A percentile compares a stretch with the other conserved stretches of the same genome.
Evolutionary conservation across 1,284 basidiomycete species (phyloP).

Genomic region (Tylopilus orsonianus): DNA sequence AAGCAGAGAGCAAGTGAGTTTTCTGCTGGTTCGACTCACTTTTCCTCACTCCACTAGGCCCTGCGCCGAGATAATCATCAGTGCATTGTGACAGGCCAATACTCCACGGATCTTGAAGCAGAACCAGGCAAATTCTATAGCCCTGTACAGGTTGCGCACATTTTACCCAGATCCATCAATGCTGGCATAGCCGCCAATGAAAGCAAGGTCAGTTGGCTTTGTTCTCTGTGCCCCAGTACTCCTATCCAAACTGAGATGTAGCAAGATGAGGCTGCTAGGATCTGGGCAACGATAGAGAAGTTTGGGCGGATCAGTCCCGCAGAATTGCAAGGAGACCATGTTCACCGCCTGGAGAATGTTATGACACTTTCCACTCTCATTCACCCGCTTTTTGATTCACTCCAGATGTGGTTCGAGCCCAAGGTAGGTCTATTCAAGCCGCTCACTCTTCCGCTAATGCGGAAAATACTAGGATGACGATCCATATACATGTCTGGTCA

Average conservation of each 20-base stretch:
- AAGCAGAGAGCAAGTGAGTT: not conserved
- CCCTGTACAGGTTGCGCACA: not conserved
- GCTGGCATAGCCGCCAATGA: not conserved
- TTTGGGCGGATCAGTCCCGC: not conserved
- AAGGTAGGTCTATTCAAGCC: too few species aligned
- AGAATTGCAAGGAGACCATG: not conserved
- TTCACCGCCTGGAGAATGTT: constrained; percentile 1
- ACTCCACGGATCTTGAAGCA: not conserved
- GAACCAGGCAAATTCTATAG: not conserved
- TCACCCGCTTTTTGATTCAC: not conserved
- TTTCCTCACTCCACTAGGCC: not conserved
- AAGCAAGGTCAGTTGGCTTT: not conserved
- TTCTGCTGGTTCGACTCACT: not conserved
- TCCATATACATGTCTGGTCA: not conserved
- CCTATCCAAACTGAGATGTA: not conserved
- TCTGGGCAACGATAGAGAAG: not conserved
- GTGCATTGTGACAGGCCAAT: not conserved
- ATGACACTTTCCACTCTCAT: not conserved
- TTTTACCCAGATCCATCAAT: not conserved
- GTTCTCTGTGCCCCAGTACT: not conserved
- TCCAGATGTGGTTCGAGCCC: too few species aligned
- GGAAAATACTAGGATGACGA: not conserved
- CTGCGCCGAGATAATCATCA: not conserved
- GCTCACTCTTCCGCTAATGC: too few species aligned
- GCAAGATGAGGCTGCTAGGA: not conserved